Evolutionary conservation across 2,329 filamentous ascomycete genomes (phyloP), one percentile per base, ranked within the genome.

Genomic region (Rhinocladiella mackenziei): DNA sequence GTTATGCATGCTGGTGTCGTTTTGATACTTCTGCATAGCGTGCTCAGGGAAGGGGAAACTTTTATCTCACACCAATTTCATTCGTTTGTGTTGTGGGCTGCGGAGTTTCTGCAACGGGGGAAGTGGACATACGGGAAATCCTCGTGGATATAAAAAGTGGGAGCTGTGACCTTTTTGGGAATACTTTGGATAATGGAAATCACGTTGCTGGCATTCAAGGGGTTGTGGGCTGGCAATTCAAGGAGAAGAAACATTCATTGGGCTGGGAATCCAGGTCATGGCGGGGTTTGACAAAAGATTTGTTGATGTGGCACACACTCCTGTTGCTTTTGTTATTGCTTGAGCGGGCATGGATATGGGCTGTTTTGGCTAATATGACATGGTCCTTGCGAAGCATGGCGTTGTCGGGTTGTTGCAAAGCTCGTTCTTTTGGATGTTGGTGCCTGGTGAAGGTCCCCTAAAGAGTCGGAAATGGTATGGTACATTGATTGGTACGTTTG

Each of bases 1-100:
- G 35, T 47, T 37, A 47, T 53, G 46, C 46, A 50, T 42, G 43
- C 36, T 29, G 46, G 42, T 31, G 46, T 52, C 37, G 28, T 42
- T 29, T 42, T 28, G 43, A 48, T 49, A 33, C 45, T 49, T 46
- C 32, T 43, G 47, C 50, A 50, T 50, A 53, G 50, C 46, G 50
- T 49, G 39, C 34, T 26, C 9, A 7, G 19, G 36, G 36, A 30
- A 35, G 20, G 33, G 36, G 19, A 23, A 37, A 31, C 32, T 17
- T n/a, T n/a, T 35, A 29, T 31, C 37, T 37, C 26, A 43, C 19
- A 40, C 39, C 35, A 15, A 10, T 38, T 41, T 36, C 39, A 18
- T 40, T 41, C 39, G 34, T 40, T 45, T 37, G 30, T 31, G 20
- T 30, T 45, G 29, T 37, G 36, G 37, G 22, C 30, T 43, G 28